These are phyloP conservation scores for Aspergillus awamori DNA, from an alignment of 2,329 filamentous ascomycete species.

Conservation along the genomic window DNA sequence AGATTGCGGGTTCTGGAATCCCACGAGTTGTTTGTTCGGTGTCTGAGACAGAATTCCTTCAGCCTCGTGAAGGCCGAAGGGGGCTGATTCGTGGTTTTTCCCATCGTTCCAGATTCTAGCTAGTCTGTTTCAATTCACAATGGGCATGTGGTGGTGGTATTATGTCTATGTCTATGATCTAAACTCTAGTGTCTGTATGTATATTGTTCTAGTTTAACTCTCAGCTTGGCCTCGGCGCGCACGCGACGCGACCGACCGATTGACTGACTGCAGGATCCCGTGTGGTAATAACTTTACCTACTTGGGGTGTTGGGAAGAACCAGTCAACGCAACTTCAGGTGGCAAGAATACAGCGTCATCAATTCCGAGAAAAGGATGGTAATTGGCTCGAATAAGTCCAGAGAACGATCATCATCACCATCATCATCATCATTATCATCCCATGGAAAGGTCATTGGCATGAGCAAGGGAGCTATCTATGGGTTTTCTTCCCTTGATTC, in stretches of 20 bases:
- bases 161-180: no score
- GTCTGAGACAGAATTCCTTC: background rate
- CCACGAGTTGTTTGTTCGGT: background rate
- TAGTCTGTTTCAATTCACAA: slow-evolving; percentile 1
- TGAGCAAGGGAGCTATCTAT: slow-evolving; percentile 1
- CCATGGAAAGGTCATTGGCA: background rate
- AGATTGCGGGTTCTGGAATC: background rate
- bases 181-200: no score
- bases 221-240: slow-evolving; percentile 12
- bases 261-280: slow-evolving; percentile 1
- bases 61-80: background rate
- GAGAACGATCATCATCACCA: background rate
- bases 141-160: no score
- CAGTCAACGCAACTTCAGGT: background rate
- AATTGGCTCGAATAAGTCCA: background rate
- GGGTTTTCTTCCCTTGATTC: background rate
- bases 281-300: background rate
- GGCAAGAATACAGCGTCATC: slow-evolving; percentile 1
- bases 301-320: background rate
- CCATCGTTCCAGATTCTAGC: background rate
- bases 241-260: slow-evolving; percentile 22
- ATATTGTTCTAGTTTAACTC: background rate
- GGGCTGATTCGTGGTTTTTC: background rate
- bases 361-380: background rate
- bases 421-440: no score